Evolutionary conservation across 2,329 filamentous ascomycete species (phyloP), one percentile per base, ranked within the genome.

Genomic region (Cucurbitaria berberidis): DNA sequence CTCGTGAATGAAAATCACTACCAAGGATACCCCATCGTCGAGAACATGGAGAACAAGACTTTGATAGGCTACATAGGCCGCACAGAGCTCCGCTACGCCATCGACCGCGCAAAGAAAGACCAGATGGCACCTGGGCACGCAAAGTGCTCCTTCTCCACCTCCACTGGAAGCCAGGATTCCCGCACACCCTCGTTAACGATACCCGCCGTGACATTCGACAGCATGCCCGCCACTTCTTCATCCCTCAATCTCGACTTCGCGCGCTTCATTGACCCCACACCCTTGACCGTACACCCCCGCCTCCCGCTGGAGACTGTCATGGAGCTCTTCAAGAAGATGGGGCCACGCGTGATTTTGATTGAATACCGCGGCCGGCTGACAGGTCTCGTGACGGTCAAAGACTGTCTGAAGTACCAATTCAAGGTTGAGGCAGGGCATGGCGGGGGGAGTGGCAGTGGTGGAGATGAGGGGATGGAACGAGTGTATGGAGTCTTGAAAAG

Each of bases 271-370:
- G 93, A 99, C 72, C 83, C 88, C 8, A 96, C 93, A 0, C 95
- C 95, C 0, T 85, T 99, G 1, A 90, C 92, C 0, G 93, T 93
- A 1, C 95, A 99, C 69, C 95, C 95, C 0, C 87, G 91, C 1
- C 85, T 98, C 0, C 90, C 93, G 0, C 85, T 99, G 0, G 95
- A 99, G 76, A 99, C 95, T 0, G 93, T 96, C 27, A 97, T 99
- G 92, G 95, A 99, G 70, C 82, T 99, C 10, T 99, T 99, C 81
- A 93, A 93, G 74, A 99, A 98, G 78, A 96, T 99, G 73, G 95
- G 95, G 0, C 95, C 93, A 0, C 86, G 95, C 1, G 92, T 97
- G 5, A 93, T 99, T 44, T 82, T 99, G 3, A 89, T 97, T 34
- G 95, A 99, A 74, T 89, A 96, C 70, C 89, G 90, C 53, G 95